Conservation (phyloP, 805 yeast species). For the Yarrowia keelungensis region DNA sequence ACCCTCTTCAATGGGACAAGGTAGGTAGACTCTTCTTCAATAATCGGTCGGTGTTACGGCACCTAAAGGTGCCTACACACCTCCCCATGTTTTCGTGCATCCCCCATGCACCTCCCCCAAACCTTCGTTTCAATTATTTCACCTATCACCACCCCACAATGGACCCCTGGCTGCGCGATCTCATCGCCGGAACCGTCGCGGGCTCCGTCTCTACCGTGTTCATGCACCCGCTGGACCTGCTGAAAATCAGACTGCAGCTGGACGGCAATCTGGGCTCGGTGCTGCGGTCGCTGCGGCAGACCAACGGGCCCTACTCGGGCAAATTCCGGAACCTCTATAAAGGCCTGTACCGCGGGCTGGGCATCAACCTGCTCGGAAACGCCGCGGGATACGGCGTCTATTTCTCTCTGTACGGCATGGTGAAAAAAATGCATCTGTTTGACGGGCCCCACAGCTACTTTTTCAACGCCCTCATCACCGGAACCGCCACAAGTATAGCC, state of each 20-base stretch:
- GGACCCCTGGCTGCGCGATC: conserved; percentile 48
- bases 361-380: conserved; percentile 83
- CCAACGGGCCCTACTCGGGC: conserved; percentile 22
- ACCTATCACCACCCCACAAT: neutral
- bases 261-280: conserved; percentile 45
- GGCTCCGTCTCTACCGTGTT: conserved; percentile 80
- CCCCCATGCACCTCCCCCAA: neutral
- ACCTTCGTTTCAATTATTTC: neutral
- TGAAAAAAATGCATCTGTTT: conserved; percentile 8
- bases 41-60: too few species aligned
- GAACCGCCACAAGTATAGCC: conserved; percentile 71
- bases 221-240: conserved; percentile 88
- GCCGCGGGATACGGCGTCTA: conserved; percentile 89
- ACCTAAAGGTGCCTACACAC: too few species aligned
- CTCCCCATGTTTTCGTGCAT: too few species aligned
- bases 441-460: conserved; percentile 53
- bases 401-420: conserved; percentile 62
- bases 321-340: conserved; percentile 36
- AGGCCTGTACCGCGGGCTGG: conserved; percentile 73
- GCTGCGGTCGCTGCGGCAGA: conserved; percentile 39
- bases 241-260: conserved; percentile 83
- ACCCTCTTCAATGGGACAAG: too few species aligned
- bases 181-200: conserved; percentile 76
- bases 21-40: too few species aligned
- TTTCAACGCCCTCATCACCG: conserved; percentile 70